Evolutionary conservation across 2,329 filamentous ascomycete genomes (phyloP).

Genomic region (Colletotrichum somersetense): DNA sequence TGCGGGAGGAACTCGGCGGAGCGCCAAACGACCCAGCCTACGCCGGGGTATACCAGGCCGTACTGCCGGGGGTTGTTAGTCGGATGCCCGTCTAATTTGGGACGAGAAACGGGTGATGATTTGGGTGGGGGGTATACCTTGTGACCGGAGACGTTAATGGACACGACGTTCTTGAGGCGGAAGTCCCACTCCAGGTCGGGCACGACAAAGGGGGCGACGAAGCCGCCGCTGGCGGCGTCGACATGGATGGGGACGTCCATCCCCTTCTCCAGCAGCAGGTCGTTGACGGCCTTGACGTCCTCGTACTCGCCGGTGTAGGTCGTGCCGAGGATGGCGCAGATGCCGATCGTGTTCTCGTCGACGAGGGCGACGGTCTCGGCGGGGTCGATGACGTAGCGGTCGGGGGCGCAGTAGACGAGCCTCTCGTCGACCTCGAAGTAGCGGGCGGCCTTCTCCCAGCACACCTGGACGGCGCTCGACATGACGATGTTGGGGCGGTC

Average conservation of each 20-base stretch:
- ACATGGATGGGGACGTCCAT: constrained; percentile 92
- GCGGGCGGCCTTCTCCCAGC: constrained; percentile 92
- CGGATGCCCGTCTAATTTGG: not conserved
- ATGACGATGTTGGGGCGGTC: constrained; percentile 93
- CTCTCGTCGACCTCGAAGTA: constrained; percentile 96
- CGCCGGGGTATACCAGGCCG: constrained; percentile 83
- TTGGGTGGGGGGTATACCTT: constrained; percentile 65
- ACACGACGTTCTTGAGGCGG: constrained; percentile 86
- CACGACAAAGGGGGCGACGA: constrained; percentile 91
- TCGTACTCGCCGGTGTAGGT: constrained; percentile 98
- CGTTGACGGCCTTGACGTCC: constrained; percentile 92
- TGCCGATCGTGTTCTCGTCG: constrained; percentile 85
- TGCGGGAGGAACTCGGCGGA: constrained; percentile 85
- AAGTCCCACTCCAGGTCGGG: constrained; percentile 93
- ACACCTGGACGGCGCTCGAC: constrained; percentile 96
- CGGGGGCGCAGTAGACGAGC: constrained; percentile 74
- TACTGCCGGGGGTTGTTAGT: constrained; percentile 54
- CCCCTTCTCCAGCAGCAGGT: constrained; percentile 79
- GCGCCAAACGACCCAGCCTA: constrained; percentile 95
- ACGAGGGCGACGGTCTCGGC: constrained; percentile 70
- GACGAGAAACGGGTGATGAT: not conserved
- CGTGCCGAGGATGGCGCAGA: constrained; percentile 90
- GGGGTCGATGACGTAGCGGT: constrained; percentile 74
- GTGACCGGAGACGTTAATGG: constrained; percentile 95
- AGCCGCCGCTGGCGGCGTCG: constrained; percentile 91